Percentiles rank a stretch among this genome's conserved stretches.
Evolutionary conservation across 345 rosid species (phyloP).

Genomic region (Capsella bursapastoris): DNA sequence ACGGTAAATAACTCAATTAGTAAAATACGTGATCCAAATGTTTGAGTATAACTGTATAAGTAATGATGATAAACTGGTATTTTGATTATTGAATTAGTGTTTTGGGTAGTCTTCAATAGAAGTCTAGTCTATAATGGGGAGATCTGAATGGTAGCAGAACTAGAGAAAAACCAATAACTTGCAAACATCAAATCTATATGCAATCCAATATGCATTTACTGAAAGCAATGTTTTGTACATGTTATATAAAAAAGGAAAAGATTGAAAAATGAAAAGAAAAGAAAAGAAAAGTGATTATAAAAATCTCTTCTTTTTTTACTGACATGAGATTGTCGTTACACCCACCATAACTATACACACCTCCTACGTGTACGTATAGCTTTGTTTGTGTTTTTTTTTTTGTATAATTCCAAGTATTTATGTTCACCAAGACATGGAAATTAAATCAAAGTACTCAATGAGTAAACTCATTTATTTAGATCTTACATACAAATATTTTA

Average conservation of each 20-base stretch:
- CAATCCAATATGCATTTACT: constrained; percentile 33
- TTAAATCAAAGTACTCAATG: constrained; percentile 10
- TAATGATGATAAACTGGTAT: too few species aligned
- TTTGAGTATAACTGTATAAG: too few species aligned
- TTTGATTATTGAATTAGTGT: neutral
- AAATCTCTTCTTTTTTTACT: neutral
- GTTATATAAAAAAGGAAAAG: constrained; percentile 17
- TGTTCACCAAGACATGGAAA: neutral
- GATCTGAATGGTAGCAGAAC: constrained; percentile 9
- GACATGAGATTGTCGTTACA: constrained; percentile 30
- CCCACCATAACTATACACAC: constrained; percentile 15
- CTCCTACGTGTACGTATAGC: constrained; percentile 12
- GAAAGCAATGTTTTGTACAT: constrained; percentile 11
- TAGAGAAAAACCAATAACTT: constrained; percentile 22
- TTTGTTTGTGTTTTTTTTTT: constrained; percentile 33
- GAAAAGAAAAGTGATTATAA: neutral
- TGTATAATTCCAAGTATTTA: constrained; percentile 13
- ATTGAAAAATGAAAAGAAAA: neutral
- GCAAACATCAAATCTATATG: constrained; percentile 34
- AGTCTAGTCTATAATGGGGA: neutral
- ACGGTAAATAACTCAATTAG: neutral
- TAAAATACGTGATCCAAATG: too few species aligned
- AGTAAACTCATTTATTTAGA: neutral
- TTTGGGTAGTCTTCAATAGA: constrained; percentile 17
- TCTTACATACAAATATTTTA: neutral